A percentile compares a stretch with the other conserved stretches of the same genome.
Evolutionary conservation across 345 rosid genomes (phyloP).

Genomic region (Adansonia digitata): DNA sequence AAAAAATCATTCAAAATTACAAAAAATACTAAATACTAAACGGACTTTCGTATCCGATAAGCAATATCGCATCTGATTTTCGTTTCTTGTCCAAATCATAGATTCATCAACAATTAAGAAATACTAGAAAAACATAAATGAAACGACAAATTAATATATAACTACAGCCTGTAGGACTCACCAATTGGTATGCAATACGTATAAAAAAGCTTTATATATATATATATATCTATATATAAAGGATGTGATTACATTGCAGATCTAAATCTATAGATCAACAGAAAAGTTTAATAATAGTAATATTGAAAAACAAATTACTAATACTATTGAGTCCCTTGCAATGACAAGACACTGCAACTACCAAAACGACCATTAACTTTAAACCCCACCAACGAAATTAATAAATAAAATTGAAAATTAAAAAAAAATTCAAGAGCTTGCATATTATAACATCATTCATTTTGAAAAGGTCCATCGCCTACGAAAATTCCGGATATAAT

Average conservation of each 20-base stretch:
- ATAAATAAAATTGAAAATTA: neutral
- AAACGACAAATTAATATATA: conserved; percentile 7
- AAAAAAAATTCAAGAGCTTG: neutral
- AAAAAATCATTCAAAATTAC: neutral
- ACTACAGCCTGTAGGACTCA: conserved; percentile 15
- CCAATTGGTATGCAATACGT: conserved; percentile 8
- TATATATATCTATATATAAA: neutral
- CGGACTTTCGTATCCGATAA: neutral
- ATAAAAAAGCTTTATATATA: neutral
- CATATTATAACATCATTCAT: neutral
- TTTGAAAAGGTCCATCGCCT: neutral
- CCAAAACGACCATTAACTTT: conserved; percentile 34
- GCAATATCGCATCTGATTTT: neutral
- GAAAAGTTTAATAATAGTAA: conserved; percentile 7
- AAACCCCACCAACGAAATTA: conserved; percentile 1
- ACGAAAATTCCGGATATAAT: conserved; percentile 2
- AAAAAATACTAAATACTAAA: neutral
- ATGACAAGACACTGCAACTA: conserved; percentile 46
- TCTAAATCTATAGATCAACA: conserved; percentile 22
- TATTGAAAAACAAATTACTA: neutral
- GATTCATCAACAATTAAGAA: conserved; percentile 12
- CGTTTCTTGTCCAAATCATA: conserved; percentile 9
- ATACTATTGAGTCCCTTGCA: conserved; percentile 15
- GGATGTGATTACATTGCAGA: conserved; percentile 18
- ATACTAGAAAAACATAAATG: neutral